Conservation (phyloP, 2,329 filamentous ascomycete species). For the Cytospora piceae region DNA sequence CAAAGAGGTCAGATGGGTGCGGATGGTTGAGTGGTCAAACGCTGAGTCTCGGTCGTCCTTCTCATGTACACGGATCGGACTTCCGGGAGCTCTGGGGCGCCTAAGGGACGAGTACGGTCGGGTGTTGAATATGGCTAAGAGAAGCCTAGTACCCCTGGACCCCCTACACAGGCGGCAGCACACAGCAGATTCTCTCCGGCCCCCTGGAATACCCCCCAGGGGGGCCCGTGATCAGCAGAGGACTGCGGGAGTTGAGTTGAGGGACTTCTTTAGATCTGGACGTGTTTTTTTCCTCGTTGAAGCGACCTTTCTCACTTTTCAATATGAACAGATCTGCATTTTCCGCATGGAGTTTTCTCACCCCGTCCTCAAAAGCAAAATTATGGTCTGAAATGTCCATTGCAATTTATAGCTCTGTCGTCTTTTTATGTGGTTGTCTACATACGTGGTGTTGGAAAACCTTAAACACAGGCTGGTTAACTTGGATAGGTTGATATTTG, state of each 20-base stretch:
- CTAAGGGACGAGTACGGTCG: slow-evolving; percentile 8
- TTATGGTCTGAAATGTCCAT: not conserved
- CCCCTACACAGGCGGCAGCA: slow-evolving; percentile 19
- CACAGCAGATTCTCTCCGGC: slow-evolving; percentile 11
- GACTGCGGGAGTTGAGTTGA: slow-evolving; percentile 17
- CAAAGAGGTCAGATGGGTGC: slow-evolving; percentile 24
- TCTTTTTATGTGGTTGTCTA: not conserved
- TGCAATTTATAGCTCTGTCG: not conserved
- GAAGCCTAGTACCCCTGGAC: slow-evolving; percentile 19
- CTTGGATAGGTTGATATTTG: not conserved
- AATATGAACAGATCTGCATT: slow-evolving; percentile 31
- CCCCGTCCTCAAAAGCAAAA: not conserved
- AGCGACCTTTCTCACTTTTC: slow-evolving; percentile 31
- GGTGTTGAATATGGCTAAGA: slow-evolving; percentile 17
- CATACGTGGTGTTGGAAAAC: not conserved
- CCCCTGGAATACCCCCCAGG: slow-evolving; percentile 6
- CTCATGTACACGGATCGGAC: slow-evolving; percentile 22
- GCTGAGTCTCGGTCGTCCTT: slow-evolving; percentile 19
- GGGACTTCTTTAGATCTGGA: slow-evolving; percentile 30
- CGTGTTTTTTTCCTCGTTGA: slow-evolving; percentile 29
- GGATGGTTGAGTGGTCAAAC: slow-evolving; percentile 25
- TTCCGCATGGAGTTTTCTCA: slow-evolving; percentile 18
- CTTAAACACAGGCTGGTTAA: not conserved
- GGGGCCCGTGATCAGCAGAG: slow-evolving; percentile 20
- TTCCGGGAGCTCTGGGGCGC: slow-evolving; percentile 9